Evolutionary conservation across 768 basidiomycete species (phyloP), one percentile per base, ranked within the genome.

Genomic region (Psilocybe cyanescens): DNA sequence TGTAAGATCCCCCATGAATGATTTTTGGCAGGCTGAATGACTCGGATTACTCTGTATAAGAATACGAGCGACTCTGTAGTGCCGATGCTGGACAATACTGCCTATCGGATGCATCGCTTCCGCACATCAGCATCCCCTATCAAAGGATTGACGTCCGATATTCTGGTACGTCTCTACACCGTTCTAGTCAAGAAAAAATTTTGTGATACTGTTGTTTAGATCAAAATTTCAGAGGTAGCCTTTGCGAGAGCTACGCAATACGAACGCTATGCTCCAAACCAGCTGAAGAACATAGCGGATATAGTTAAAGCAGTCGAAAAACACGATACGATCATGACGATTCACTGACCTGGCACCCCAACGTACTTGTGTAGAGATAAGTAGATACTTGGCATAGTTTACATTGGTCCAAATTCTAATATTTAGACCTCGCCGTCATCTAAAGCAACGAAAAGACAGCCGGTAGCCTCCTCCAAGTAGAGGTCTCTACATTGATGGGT

Each of bases 61-160:
- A 85, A 81, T 68, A 81, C 79, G 4, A 83, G 79, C 2, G 91
- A 92, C 68, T 71, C 79, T 8, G 61, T 72, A 37, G 71, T 84
- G 1, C 69, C 78, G 1, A 80, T 83, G 74, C 72, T 88, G 8
- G 81, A 78, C 35, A 76, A 81, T 39, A 78, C 80, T 8, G 65
- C 75, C 0, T 95, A 95, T 66, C 85, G 95, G 16, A 88, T 93
- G 86, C 92, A 96, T 70, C 87, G 94, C 7, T 89, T 97, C 67
- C 83, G 92, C 37, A 88, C 89, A 2, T 80, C 80, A 0, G 89
- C 89, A 0, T 94, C 93, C 16, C 87, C 94, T 0, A 82, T 96
- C 59, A 94, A 93, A 71, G 94, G 94, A 0, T 73, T 96, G 2
- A 95, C 94, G 1, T 81, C 91, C 1, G 90, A 94, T 64, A 91